Evolutionary conservation across 768 basidiomycete genomes (phyloP).

Genomic region (Suillus americanus): DNA sequence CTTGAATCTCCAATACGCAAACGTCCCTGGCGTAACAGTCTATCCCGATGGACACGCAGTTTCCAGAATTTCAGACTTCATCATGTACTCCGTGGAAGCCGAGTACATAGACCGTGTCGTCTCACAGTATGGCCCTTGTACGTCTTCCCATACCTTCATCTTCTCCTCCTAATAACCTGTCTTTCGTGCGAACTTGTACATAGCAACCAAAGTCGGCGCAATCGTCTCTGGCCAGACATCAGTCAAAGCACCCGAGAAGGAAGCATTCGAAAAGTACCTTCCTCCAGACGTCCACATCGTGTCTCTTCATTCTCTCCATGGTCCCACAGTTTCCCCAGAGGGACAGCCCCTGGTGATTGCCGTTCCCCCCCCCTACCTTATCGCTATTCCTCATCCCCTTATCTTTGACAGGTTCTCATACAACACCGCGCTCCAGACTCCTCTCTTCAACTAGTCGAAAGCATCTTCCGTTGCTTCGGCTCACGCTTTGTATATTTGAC

Average conservation of each 20-base stretch:
- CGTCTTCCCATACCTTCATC: slow-evolving; percentile 24
- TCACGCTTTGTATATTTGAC: slow-evolving; percentile 89
- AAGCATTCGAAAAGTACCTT: slow-evolving; percentile 85
- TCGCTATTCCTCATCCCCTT: slow-evolving; percentile 1
- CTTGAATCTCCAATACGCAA: slow-evolving; percentile 60
- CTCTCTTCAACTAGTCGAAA: slow-evolving; percentile 75
- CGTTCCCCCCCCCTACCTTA: background rate
- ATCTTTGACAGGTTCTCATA: slow-evolving; percentile 73
- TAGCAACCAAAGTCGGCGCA: slow-evolving; percentile 90
- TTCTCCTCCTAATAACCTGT: background rate
- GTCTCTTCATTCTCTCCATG: slow-evolving; percentile 93
- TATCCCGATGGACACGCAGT: slow-evolving; percentile 84
- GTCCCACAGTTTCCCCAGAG: slow-evolving; percentile 81
- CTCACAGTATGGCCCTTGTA: slow-evolving; percentile 87
- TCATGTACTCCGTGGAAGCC: slow-evolving; percentile 95
- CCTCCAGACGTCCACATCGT: slow-evolving; percentile 87
- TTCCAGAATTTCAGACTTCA: slow-evolving; percentile 86
- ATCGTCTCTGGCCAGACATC: slow-evolving; percentile 96
- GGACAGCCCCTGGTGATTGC: slow-evolving; percentile 84
- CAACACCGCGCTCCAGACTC: slow-evolving; percentile 79
- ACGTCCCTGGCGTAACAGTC: slow-evolving; percentile 60
- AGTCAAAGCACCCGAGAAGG: slow-evolving; percentile 91
- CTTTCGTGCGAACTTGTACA: background rate
- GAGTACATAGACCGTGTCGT: slow-evolving; percentile 86
- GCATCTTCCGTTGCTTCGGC: slow-evolving; percentile 73